A percentile compares a stretch with the other conserved stretches of the same genome.
These are phyloP conservation scores for Mucuna pruriens DNA, from an alignment of 306 rosid species.

Conservation along the genomic window DNA sequence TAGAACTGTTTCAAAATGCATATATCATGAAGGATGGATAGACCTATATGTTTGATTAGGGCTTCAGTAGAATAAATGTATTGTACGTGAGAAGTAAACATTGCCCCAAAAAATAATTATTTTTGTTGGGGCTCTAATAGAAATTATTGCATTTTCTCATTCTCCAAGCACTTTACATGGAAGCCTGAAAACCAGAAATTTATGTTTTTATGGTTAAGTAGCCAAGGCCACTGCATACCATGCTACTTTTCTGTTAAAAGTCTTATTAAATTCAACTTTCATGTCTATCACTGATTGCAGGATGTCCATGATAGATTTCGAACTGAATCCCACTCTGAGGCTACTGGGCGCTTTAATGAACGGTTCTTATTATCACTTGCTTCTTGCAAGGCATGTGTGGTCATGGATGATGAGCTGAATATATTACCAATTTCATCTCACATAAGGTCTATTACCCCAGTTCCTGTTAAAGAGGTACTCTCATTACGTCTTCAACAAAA, in stretches of 20 bases:
- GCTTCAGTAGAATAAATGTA: constrained; percentile 14
- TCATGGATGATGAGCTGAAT: constrained; percentile 94
- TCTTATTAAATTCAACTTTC: constrained; percentile 31
- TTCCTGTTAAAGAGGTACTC: constrained; percentile 78
- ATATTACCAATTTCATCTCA: constrained; percentile 92
- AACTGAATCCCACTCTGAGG: constrained; percentile 89
- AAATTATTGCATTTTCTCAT: constrained; percentile 25
- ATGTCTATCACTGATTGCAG: constrained; percentile 51
- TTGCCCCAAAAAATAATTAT: background rate
- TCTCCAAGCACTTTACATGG: constrained; percentile 1
- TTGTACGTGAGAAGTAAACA: background rate
- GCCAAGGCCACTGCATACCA: background rate
- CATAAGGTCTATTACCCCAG: constrained; percentile 70
- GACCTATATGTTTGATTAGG: background rate
- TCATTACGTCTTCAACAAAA: constrained; percentile 27
- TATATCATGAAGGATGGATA: background rate
- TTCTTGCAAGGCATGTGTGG: constrained; percentile 84
- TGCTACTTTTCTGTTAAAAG: constrained; percentile 13
- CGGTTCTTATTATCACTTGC: constrained; percentile 92
- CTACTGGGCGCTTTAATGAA: constrained; percentile 89
- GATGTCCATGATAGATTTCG: constrained; percentile 94
- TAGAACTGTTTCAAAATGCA: background rate
- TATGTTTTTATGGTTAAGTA: background rate
- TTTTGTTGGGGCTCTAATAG: background rate
- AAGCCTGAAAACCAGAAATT: constrained; percentile 3